These are phyloP conservation scores for Cyclotella choctawhatcheeana DNA, from an alignment of 108 stramenopile genomes.

Conservation along the genomic window DNA sequence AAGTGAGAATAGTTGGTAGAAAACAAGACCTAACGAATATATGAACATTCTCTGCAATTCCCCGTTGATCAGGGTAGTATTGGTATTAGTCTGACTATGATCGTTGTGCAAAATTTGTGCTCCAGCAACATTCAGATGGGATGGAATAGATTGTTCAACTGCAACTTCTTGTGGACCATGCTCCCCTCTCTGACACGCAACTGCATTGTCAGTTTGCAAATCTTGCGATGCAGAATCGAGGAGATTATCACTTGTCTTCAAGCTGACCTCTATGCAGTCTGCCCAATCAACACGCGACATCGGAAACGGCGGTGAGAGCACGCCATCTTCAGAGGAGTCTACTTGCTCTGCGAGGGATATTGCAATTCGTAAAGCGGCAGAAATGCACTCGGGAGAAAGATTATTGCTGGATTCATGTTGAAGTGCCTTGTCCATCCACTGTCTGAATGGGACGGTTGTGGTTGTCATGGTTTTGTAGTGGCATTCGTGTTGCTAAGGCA, in stretches of 20 bases:
- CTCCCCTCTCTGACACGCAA: no score
- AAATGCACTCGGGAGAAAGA: neutral
- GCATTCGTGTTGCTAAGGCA: no score
- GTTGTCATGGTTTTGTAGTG: neutral
- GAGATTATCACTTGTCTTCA: neutral
- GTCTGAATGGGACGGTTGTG: neutral
- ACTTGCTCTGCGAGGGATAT: neutral
- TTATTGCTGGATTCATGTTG: neutral
- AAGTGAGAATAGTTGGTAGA: slow-evolving; percentile 1
- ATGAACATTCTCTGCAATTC: slow-evolving; percentile 4
- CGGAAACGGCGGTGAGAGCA: slow-evolving; percentile 4
- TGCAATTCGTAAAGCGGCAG: neutral
- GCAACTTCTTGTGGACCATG: no score
- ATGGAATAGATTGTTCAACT: no score
- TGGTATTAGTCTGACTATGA: neutral
- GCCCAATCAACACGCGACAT: slow-evolving; percentile 8
- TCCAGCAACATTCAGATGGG: no score
- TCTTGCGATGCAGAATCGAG: no score
- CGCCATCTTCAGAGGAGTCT: neutral
- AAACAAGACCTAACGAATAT: neutral
- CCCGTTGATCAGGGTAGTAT: no score
- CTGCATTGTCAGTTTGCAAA: neutral
- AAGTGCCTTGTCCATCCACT: neutral
- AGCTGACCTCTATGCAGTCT: neutral
- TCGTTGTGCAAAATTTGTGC: neutral